These are phyloP conservation scores for Saccharomyces mikatae DNA, from an alignment of 805 yeast species.

Conservation along the genomic window DNA sequence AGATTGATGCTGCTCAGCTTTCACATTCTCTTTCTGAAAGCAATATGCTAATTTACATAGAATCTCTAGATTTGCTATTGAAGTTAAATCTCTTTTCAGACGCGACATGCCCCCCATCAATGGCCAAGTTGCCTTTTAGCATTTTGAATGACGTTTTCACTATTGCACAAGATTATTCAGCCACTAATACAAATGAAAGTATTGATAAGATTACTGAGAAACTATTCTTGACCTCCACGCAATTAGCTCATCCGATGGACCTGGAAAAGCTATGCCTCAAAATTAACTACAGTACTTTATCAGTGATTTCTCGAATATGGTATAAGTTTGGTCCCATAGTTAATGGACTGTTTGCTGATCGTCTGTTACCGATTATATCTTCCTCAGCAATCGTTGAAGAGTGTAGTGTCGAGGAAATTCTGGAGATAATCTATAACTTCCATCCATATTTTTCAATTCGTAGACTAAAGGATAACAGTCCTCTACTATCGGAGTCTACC, in stretches of 20 bases:
- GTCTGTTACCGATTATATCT: background rate
- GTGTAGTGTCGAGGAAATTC: background rate
- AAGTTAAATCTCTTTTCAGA: background rate
- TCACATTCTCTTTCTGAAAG: background rate
- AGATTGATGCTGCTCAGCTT: background rate
- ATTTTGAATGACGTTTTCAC: background rate
- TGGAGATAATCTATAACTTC: background rate
- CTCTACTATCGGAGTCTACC: background rate
- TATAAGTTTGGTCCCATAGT: slow-evolving; percentile 7
- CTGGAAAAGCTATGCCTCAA: background rate
- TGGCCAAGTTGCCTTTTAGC: background rate
- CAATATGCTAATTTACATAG: background rate
- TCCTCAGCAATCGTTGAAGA: background rate
- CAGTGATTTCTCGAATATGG: slow-evolving; percentile 11
- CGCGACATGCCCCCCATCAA: background rate
- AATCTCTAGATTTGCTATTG: background rate
- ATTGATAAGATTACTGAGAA: background rate
- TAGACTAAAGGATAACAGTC: slow-evolving; percentile 1
- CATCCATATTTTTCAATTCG: background rate
- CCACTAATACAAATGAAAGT: background rate
- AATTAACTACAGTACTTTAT: background rate
- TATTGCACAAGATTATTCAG: background rate
- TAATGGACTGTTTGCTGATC: background rate
- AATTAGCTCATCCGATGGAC: background rate
- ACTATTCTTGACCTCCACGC: background rate